Evolutionary conservation across 768 basidiomycete species (phyloP), one percentile per base, ranked within the genome.

Genomic region (Candolleomyces eurysporus): DNA sequence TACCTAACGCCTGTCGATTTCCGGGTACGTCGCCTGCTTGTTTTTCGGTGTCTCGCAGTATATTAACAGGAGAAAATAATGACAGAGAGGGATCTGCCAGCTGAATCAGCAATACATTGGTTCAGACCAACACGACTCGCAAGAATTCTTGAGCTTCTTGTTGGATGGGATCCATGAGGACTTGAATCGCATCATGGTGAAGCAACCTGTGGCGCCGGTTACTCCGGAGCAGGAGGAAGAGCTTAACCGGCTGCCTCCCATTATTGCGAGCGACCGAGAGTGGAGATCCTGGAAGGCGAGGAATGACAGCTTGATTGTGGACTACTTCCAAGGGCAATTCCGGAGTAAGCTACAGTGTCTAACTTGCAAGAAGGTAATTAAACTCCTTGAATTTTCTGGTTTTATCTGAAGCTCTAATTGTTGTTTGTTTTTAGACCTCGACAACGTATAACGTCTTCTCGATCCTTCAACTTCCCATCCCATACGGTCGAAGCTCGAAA

Each of bases 371-470:
- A 92, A 92, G 74, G 96, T 95, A 63, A 62, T 76, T 73, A 17
- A 49, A 5, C 21, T 40, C 26, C 52, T 36, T 36, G 36, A 43
- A 48, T 39, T 43, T 22, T 60, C 39, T 48, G 36, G 46, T 31
- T 58, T 61, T 57, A 52, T 39, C 55, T 53, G 51, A 48, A 48
- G 59, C 45, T n/a, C n/a, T 31, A 43, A 17, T 30, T 52, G 3
- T 17, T 48, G 43, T n/a, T 57, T 36, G n/a, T 16, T 54, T 55
- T 46, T 45, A 98, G 95, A 98, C 96, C 5, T 97, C 96, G 31
- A 98, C 95, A 30, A 98, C 96, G 5, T 98, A 96, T 68, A 97
- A 98, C 70, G 83, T 91, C 7, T 98, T 98, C 75, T 98, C 97
- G 80, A 96, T 95, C 64, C 82, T 99, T 57, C 90, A 94, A 56